These are phyloP conservation scores for Pilasporangium apinafurcum DNA, from an alignment of 352 stramenopile genomes.

Conservation along the genomic window DNA sequence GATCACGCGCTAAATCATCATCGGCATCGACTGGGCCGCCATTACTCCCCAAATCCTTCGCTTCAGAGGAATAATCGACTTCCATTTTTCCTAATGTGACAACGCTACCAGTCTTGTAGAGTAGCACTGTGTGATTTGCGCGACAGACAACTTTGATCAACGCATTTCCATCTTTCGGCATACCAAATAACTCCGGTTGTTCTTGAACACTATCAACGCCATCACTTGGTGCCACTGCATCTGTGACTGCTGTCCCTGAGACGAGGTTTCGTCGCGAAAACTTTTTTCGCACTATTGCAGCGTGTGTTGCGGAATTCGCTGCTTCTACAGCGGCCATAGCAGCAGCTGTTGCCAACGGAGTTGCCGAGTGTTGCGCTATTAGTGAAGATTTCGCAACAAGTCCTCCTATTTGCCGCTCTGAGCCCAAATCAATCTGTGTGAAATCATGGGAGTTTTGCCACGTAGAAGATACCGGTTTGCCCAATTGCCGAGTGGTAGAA, in stretches of 20 bases:
- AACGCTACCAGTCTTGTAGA: slow-evolving; percentile 39
- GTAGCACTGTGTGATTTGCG: slow-evolving; percentile 29
- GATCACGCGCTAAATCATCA: slow-evolving; percentile 4
- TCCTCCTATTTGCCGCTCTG: not conserved
- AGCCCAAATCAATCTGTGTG: slow-evolving; percentile 20
- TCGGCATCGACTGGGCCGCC: not conserved
- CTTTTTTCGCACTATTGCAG: slow-evolving; percentile 1
- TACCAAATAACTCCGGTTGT: too few relatives aligned
- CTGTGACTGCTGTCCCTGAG: not conserved
- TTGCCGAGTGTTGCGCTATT: slow-evolving; percentile 12
- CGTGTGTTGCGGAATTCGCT: slow-evolving; percentile 14
- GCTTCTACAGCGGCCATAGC: slow-evolving; percentile 2
- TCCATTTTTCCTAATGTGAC: slow-evolving; percentile 22
- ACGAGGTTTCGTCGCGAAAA: slow-evolving; percentile 7
- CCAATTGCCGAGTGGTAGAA: slow-evolving; percentile 5
- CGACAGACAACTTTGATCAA: slow-evolving; percentile 34
- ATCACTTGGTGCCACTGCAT: not conserved
- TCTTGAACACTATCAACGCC: too few relatives aligned
- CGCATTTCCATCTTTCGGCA: slow-evolving; percentile 9
- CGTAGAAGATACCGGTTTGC: slow-evolving; percentile 6
- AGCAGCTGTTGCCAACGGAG: slow-evolving; percentile 10
- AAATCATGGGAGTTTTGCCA: slow-evolving; percentile 28
- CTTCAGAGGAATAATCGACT: slow-evolving; percentile 4
- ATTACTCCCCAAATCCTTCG: not conserved
- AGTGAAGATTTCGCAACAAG: slow-evolving; percentile 26